Evolutionary conservation across 2,329 filamentous ascomycete species (phyloP), one percentile per base, ranked within the genome.

Genomic region (Trichophyton mentagrophytes): DNA sequence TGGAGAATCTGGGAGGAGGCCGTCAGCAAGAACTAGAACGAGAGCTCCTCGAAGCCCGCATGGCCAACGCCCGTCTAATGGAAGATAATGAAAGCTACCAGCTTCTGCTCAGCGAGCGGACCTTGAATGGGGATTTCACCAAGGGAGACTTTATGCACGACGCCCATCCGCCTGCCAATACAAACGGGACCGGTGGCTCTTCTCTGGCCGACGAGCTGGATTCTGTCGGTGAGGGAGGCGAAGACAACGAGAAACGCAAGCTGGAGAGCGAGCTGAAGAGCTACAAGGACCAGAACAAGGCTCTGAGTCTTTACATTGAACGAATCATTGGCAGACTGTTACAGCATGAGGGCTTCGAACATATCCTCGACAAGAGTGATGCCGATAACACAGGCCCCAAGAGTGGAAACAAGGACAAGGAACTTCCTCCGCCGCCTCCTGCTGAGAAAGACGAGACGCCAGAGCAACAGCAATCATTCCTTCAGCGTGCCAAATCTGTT

Each of bases 81-180:
- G 93, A 99, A 76, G 93, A 99, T 74, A 97, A 97, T 69, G 93
- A 99, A 75, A 95, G 90, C 75, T 99, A 96, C 75, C 92, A 97
- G 74, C 82, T 97, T 42, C 84, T 99, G 17, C 84, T 99, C 25
- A 90, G 90, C 70, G 91, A 97, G 74, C 92, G 90, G 79, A 97
- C 93, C 1, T 82, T 99, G 62, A 96, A 95, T 70, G 93, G 93
- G 33, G 92, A 97, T 70, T 92, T 96, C 71, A 82, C 83, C 69
- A 90, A 87, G 70, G 87, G 82, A 67, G 88, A 92, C 69, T 90
- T 95, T 72, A 84, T 89, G 77, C 87, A 79, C 61, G 73, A 78
- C 59, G 69, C 72, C 49, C 73, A 77, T 20, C 71, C 74, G 9
- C 71, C 85, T 68, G 47, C 53, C 38, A 33, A 61, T 61, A 62